Percentiles rank a stretch among this genome's conserved stretches.
phyloP scores from a whole-genome alignment of 2,329 filamentous ascomycete genomes.

The Aspergillus unguis region DNA sequence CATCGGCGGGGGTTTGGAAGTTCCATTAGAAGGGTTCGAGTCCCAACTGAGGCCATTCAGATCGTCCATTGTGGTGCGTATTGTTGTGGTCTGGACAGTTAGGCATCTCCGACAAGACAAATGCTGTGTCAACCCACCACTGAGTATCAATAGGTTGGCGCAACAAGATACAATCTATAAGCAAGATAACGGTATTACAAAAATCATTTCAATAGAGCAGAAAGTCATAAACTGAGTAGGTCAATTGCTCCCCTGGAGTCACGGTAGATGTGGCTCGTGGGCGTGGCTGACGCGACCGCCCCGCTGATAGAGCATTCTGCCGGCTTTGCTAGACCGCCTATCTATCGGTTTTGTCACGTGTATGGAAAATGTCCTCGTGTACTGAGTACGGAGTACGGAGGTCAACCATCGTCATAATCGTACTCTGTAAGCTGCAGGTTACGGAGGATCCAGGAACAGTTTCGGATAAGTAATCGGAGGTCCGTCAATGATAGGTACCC shows the following conservation, averaged over 20 bases:
- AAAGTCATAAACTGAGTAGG: background rate
- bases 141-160: conserved; percentile 4
- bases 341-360: background rate
- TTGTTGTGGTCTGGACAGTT: conserved; percentile 18
- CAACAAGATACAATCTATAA: conserved; percentile 1
- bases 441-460: too few relatives aligned
- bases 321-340: background rate
- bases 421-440: too few relatives aligned
- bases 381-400: background rate
- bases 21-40: conserved; percentile 30
- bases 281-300: conserved; percentile 2
- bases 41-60: conserved; percentile 47
- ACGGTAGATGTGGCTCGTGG: conserved; percentile 3
- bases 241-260: conserved; percentile 5
- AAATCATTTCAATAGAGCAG: background rate
- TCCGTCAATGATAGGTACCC: too few relatives aligned
- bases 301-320: conserved; percentile 2
- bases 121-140: conserved; percentile 17
- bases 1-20: conserved; percentile 39
- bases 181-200: background rate
- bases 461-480: too few relatives aligned
- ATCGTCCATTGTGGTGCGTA: conserved; percentile 43
- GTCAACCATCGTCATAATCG: background rate
- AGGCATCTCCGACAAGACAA: background rate
- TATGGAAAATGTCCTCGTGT: background rate